Conservation (phyloP, 2,329 filamentous ascomycete genomes). For the Phoma sp. region DNA sequence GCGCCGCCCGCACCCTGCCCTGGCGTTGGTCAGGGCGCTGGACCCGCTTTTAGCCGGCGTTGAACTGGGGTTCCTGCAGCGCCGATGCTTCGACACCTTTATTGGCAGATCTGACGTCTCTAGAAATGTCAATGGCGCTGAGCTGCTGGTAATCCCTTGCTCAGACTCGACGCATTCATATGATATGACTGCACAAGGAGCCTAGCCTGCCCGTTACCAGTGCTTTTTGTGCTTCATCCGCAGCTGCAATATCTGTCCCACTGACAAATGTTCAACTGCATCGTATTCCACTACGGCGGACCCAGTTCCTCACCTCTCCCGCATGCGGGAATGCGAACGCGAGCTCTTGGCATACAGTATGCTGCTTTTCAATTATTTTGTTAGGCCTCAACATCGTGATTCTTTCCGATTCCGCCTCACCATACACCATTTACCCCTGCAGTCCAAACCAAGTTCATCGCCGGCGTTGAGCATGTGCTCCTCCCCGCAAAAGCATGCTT, state of each 20-base stretch:
- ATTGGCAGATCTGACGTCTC: too few relatives aligned
- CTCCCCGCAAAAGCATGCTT: not conserved
- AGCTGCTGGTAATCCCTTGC: too few relatives aligned
- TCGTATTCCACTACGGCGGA: not conserved
- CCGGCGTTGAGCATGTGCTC: not conserved
- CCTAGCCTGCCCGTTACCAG: too few relatives aligned
- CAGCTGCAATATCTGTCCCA: too few relatives aligned
- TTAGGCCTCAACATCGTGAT: not conserved
- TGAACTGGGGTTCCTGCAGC: not conserved
- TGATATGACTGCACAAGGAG: too few relatives aligned
- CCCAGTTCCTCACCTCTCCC: not conserved
- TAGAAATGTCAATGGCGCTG: too few relatives aligned
- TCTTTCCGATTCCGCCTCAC: not conserved
- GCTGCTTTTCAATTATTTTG: slow-evolving; percentile 1
- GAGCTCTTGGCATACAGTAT: not conserved
- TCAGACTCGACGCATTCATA: too few relatives aligned
- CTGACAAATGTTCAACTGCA: not conserved
- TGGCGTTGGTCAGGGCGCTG: not conserved
- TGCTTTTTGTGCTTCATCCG: too few relatives aligned
- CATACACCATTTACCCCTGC: not conserved
- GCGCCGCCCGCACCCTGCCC: slow-evolving; percentile 1
- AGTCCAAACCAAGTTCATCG: not conserved
- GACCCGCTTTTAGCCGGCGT: slow-evolving; percentile 5
- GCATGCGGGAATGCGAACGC: not conserved
- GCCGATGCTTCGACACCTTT: not conserved